Base-by-base conservation (phyloP, 2,329 filamentous ascomycete species). In the Dendryphion nanum region DNA sequence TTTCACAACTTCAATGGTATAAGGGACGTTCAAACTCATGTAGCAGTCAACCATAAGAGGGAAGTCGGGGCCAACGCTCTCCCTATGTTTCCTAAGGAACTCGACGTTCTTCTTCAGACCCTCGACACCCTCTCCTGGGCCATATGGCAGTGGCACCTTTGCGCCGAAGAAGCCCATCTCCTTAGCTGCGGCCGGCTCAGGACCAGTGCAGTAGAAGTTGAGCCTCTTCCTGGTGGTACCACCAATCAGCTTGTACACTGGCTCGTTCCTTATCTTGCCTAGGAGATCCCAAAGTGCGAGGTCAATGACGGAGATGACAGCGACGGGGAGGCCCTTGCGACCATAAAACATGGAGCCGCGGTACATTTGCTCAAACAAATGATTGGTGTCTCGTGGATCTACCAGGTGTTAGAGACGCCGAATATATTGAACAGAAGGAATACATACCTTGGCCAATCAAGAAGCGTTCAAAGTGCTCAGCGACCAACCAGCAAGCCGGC, bases 331-430 rank as follows among this genome's bases (percentile, higher is more conserved):
- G 32, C 90, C 90, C 68, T 96, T 96, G 51, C 90, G 84, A 45
- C 90, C 90, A 61, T 96, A 96, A 74, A 95, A 96, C 87, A 95
- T 94, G 51, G 89, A 94, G 2, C 79, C 86, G 43, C 89, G 83
- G 74, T 95, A 96, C 90, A 96, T 95, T 66, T 94, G 89, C 73
- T 96, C 90, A 63, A 94, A 96, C 19, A 96, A 74, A 47, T 90
- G 79, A 68, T 95, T 95, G 37, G 88, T 94, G 61, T 96, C 89
- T 53, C 90, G 79, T 8, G 89, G 89, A 64, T 96, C 90, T 80
- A 47, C n/a, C 15, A n/a, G 10, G 10, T 26, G 10, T 8, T 26
- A 10, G n/a, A n/a, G 10, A 26, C 23, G 23, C n/a, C 10, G 23
- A 8, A n/a, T n/a, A n/a, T n/a, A n/a, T n/a, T n/a, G n/a, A 26